Evolutionary conservation across 441 rosid species (phyloP).

Genomic region (Oxalis stricta): DNA sequence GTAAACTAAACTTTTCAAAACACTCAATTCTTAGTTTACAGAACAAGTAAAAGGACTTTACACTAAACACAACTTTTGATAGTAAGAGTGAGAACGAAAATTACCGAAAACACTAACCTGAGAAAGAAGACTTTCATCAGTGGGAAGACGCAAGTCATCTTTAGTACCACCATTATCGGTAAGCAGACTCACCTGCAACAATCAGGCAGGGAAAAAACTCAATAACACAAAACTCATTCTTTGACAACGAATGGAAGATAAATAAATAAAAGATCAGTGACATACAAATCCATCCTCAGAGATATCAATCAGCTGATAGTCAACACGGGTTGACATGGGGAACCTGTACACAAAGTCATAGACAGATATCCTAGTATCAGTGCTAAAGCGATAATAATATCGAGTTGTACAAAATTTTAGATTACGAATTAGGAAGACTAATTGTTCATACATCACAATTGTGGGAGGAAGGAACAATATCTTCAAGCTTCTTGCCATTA

Average conservation of each 20-base stretch:
- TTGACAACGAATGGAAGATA: background rate
- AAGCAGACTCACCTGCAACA: slow-evolving; percentile 75
- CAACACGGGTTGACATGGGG: slow-evolving; percentile 87
- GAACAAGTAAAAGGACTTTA: no score
- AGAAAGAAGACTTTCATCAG: slow-evolving; percentile 55
- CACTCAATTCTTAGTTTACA: no score
- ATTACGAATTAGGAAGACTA: background rate
- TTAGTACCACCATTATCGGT: slow-evolving; percentile 79
- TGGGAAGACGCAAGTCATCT: slow-evolving; percentile 93
- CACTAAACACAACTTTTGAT: no score
- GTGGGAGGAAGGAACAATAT: slow-evolving; percentile 94
- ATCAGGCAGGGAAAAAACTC: background rate
- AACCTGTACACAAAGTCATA: slow-evolving; percentile 34
- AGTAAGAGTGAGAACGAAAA: background rate
- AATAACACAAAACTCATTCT: background rate
- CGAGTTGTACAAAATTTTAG: no score
- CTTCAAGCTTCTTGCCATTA: slow-evolving; percentile 84
- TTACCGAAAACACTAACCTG: slow-evolving; percentile 28
- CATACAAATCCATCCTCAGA: slow-evolving; percentile 93
- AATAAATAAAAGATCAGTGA: background rate
- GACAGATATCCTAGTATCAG: background rate
- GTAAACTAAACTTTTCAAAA: no score
- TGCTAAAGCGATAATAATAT: background rate
- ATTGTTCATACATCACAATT: slow-evolving; percentile 58
- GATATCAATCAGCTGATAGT: slow-evolving; percentile 84